Evolutionary conservation across 495 filamentous ascomycete genomes (phyloP).

Genomic region (Cercophora sp.): DNA sequence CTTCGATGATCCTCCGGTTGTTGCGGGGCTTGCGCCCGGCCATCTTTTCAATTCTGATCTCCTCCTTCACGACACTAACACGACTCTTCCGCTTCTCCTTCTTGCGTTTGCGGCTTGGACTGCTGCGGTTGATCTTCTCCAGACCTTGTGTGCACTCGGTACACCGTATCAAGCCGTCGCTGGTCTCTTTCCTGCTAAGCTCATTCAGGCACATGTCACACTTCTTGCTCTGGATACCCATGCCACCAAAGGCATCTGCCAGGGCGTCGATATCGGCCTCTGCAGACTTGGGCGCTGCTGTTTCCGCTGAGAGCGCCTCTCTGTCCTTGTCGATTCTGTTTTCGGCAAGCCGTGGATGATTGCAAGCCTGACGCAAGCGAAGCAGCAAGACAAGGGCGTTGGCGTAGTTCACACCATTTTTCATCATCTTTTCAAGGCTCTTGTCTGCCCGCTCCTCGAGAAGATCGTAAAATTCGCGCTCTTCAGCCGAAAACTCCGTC

Average conservation of each 20-base stretch:
- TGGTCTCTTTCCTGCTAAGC: conserved; percentile 55
- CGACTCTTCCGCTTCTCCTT: conserved; percentile 46
- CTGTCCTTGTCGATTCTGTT: conserved; percentile 80
- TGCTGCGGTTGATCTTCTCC: conserved; percentile 35
- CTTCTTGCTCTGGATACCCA: conserved; percentile 74
- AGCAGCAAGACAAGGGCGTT: conserved; percentile 81
- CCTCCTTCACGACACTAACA: conserved; percentile 42
- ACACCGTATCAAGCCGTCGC: conserved; percentile 50
- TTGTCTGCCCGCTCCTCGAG: conserved; percentile 80
- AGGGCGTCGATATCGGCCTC: conserved; percentile 70
- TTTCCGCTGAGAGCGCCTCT: conserved; percentile 69
- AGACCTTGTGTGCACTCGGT: conserved; percentile 26
- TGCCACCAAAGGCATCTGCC: conserved; percentile 76
- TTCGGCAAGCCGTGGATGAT: conserved; percentile 84
- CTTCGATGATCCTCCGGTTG: conserved; percentile 46
- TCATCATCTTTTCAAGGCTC: conserved; percentile 85
- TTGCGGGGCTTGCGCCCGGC: conserved; percentile 43
- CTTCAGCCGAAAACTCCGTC: conserved; percentile 72
- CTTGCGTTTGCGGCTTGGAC: conserved; percentile 32
- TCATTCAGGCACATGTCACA: conserved; percentile 85
- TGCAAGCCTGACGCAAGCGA: conserved; percentile 86
- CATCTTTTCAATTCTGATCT: conserved; percentile 38
- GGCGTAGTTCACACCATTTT: conserved; percentile 48
- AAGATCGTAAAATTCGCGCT: conserved; percentile 79
- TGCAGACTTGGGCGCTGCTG: conserved; percentile 42